Conservation (phyloP, 768 basidiomycete genomes). For the Amanita inopinata region DNA sequence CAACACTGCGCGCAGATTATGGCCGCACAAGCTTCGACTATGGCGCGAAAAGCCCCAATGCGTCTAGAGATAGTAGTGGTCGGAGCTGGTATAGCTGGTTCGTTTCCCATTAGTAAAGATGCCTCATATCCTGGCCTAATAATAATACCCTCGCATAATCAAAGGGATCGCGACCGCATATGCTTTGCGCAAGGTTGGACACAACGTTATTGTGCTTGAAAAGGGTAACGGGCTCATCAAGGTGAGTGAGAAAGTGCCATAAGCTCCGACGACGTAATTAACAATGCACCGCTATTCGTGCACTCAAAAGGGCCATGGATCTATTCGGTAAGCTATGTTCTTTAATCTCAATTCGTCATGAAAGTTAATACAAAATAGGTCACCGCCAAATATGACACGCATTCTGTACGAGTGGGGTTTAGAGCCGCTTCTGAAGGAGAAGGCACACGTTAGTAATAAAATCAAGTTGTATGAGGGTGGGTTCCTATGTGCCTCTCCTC, state of each 20-base stretch:
- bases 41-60: constrained; percentile 12
- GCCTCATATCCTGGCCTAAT: neutral
- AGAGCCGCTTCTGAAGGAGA: constrained; percentile 29
- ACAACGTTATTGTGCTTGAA: constrained; percentile 52
- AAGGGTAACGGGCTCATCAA: constrained; percentile 21
- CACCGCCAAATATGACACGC: constrained; percentile 49
- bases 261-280: neutral
- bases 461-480: constrained; percentile 21
- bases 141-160: neutral
- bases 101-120: constrained; percentile 6
- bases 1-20: too few relatives aligned
- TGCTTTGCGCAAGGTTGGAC: constrained; percentile 45
- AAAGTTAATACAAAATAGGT: constrained; percentile 14
- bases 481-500: neutral
- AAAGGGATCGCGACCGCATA: constrained; percentile 47
- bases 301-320: constrained; percentile 4
- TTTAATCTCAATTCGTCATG: neutral
- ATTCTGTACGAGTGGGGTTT: constrained; percentile 49
- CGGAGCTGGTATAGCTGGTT: constrained; percentile 37
- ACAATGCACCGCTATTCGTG: neutral
- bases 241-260: neutral
- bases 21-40: too few relatives aligned
- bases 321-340: constrained; percentile 4
- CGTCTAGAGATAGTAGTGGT: constrained; percentile 30
- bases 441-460: constrained; percentile 24